Evolutionary conservation across 768 basidiomycete genomes (phyloP).

Genomic region (Tubosaeta sp.): DNA sequence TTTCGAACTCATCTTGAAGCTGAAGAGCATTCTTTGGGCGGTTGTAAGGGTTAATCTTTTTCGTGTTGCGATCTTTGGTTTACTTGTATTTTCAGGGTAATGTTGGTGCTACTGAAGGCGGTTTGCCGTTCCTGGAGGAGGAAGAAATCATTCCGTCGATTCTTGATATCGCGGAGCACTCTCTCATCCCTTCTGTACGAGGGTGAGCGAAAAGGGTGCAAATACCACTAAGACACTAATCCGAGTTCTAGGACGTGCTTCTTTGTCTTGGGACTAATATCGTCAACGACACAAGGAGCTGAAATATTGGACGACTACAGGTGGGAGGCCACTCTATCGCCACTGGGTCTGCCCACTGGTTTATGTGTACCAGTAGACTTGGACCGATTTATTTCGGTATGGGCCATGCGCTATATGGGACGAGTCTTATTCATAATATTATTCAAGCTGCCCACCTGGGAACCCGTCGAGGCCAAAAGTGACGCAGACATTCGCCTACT

Average conservation of each 20-base stretch:
- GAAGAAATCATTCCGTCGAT: constrained; percentile 91
- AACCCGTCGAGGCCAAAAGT: constrained; percentile 30
- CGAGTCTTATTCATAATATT: constrained; percentile 3
- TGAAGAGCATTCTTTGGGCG: constrained; percentile 97
- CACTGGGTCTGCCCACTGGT: constrained; percentile 83
- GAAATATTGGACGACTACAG: constrained; percentile 90
- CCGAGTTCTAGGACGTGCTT: constrained; percentile 77
- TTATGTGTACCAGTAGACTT: constrained; percentile 87
- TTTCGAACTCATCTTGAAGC: constrained; percentile 74
- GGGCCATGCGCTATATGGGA: constrained; percentile 23
- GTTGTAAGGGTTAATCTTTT: constrained; percentile 57
- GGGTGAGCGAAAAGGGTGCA: constrained; percentile 57
- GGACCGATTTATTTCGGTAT: constrained; percentile 72
- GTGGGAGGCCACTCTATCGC: constrained; percentile 89
- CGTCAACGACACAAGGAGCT: constrained; percentile 86
- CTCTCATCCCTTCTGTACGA: constrained; percentile 83
- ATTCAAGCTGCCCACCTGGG: constrained; percentile 71
- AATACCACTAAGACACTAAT: constrained; percentile 5
- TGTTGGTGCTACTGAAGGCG: constrained; percentile 85
- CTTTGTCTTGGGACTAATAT: constrained; percentile 90
- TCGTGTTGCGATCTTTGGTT: neutral
- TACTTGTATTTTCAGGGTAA: constrained; percentile 62
- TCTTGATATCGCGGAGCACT: constrained; percentile 86
- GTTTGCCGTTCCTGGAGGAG: constrained; percentile 92
- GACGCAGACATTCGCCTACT: constrained; percentile 47